Conservation (phyloP, 495 filamentous ascomycete genomes). For the Aspergillus conjunctus region DNA sequence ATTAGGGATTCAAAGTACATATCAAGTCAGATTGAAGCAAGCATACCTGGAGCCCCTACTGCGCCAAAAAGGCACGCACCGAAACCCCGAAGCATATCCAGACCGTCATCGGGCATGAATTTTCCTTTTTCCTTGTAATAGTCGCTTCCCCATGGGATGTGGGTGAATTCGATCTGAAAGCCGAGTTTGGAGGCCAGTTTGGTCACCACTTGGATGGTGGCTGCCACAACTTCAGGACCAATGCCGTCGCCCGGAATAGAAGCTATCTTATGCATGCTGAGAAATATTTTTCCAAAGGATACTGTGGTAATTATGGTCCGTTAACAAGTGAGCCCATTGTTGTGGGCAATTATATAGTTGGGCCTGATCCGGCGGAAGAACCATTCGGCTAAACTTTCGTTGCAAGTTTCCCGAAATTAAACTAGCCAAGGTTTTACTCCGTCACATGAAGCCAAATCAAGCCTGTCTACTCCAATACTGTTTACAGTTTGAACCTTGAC, state of each 20-base stretch:
- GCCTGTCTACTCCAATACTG: too few relatives aligned
- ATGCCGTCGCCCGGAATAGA: constrained; percentile 58
- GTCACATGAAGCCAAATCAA: too few relatives aligned
- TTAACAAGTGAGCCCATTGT: neutral
- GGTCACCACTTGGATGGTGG: constrained; percentile 49
- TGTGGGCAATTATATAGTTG: neutral
- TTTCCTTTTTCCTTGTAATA: constrained; percentile 54
- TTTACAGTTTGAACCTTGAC: too few relatives aligned
- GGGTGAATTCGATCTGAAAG: constrained; percentile 51
- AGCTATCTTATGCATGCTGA: constrained; percentile 43
- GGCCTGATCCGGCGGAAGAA: neutral
- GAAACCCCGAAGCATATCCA: constrained; percentile 52
- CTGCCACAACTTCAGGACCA: constrained; percentile 53
- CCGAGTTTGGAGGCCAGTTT: constrained; percentile 44
- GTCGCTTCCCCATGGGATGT: constrained; percentile 55
- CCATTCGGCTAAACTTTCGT: too few relatives aligned
- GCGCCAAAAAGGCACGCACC: constrained; percentile 60
- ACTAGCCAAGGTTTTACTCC: too few relatives aligned
- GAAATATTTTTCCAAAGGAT: neutral
- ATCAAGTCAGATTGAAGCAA: constrained; percentile 4
- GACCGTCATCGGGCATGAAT: constrained; percentile 54
- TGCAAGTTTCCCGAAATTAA: too few relatives aligned
- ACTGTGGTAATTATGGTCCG: neutral
- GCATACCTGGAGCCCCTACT: constrained; percentile 54
- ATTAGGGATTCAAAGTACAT: neutral